Conservation (phyloP, 768 basidiomycete species). For the Amanita pallidorosea region DNA sequence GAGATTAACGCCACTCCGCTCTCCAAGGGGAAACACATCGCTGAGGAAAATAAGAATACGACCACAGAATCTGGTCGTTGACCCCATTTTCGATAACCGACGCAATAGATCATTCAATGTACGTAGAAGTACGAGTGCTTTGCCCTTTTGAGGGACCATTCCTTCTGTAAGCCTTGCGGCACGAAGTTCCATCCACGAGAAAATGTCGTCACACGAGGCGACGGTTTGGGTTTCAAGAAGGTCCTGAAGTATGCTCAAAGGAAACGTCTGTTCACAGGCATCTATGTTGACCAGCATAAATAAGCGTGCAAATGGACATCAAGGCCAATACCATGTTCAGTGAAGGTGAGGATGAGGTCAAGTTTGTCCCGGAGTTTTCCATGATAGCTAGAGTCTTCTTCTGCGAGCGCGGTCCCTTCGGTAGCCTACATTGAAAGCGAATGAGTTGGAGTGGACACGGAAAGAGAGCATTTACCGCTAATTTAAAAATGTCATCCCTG, state of each 20-base stretch:
- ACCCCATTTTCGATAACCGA: constrained; percentile 77
- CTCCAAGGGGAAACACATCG: constrained; percentile 77
- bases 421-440: constrained; percentile 32
- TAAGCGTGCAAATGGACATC: background rate
- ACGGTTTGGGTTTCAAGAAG: constrained; percentile 83
- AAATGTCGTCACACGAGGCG: constrained; percentile 74
- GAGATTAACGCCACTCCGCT: constrained; percentile 86
- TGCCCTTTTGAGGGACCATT: constrained; percentile 81
- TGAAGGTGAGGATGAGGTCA: constrained; percentile 67
- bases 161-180: constrained; percentile 60
- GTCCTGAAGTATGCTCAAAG: constrained; percentile 68
- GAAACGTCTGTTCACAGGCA: constrained; percentile 67
- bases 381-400: constrained; percentile 47
- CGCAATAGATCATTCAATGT: constrained; percentile 82
- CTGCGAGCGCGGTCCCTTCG: constrained; percentile 56
- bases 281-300: constrained; percentile 27
- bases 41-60: constrained; percentile 83
- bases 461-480: constrained; percentile 41
- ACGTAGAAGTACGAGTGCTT: constrained; percentile 75
- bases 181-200: constrained; percentile 78
- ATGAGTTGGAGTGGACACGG: background rate
- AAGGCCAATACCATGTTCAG: constrained; percentile 52
- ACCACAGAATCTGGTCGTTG: constrained; percentile 81
- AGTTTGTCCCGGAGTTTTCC: constrained; percentile 46
- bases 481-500: constrained; percentile 57